Evolutionary conservation across 192 early-diverging fungal genomes (phyloP).

Genomic region (Rhizophagus clarus): DNA sequence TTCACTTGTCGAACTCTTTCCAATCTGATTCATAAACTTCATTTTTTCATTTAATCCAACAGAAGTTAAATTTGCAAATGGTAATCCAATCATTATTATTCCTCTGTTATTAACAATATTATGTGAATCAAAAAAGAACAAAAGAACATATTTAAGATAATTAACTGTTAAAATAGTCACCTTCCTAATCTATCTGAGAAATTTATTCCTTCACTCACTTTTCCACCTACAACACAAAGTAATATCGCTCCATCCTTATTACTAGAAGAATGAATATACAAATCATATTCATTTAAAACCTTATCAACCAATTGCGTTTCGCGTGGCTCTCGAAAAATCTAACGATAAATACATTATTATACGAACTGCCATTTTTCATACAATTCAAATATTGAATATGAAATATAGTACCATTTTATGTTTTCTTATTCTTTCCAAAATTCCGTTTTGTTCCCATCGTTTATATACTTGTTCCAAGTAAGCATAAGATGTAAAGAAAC

Average conservation of each 20-base stretch:
- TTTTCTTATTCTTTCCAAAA: constrained; percentile 52
- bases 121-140: not conserved
- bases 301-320: constrained; percentile 54
- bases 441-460: constrained; percentile 53
- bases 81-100: constrained; percentile 88
- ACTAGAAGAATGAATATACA: constrained; percentile 46
- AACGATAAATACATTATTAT: constrained; percentile 4
- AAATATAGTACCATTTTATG: constrained; percentile 59
- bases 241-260: constrained; percentile 68
- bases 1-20: not conserved
- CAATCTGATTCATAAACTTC: constrained; percentile 56
- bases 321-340: constrained; percentile 75
- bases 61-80: constrained; percentile 80
- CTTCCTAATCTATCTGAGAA: constrained; percentile 87
- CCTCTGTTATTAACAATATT: constrained; percentile 32
- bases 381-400: not conserved
- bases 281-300: constrained; percentile 62
- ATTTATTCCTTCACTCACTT: constrained; percentile 92
- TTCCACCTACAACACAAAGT: constrained; percentile 88
- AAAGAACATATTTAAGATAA: not conserved
- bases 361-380: not conserved
- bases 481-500: constrained; percentile 84
- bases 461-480: constrained; percentile 66
- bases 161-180: not conserved
- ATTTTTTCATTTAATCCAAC: constrained; percentile 78